A percentile compares a stretch with the other conserved stretches of the same genome.
These are phyloP conservation scores for Aureobasidium sp. DNA, from an alignment of 2,329 filamentous ascomycete species.

Conservation along the genomic window DNA sequence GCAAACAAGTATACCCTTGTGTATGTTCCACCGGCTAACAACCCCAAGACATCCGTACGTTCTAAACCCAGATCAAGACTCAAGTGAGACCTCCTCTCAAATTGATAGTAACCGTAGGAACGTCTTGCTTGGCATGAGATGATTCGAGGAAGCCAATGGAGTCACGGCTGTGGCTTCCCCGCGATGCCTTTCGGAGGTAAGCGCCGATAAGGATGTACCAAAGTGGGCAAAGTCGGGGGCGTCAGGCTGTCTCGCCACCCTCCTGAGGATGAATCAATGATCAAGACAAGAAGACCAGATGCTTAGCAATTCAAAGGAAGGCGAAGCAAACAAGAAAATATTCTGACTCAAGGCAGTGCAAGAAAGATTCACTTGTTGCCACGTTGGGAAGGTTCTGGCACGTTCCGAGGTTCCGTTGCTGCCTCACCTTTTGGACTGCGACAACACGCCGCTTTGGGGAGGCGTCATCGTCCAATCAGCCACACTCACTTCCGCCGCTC, in stretches of 20 bases:
- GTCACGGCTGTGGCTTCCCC: constrained; percentile 12
- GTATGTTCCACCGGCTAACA: not conserved
- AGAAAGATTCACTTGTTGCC: not conserved
- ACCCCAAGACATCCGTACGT: not conserved
- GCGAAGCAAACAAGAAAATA: constrained; percentile 4
- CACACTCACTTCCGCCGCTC: constrained; percentile 14
- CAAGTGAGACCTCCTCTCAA: not conserved
- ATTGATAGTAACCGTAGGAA: not conserved
- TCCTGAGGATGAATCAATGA: not conserved
- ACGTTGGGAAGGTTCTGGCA: constrained; percentile 14
- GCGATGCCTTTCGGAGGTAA: constrained; percentile 6
- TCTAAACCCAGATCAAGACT: not conserved
- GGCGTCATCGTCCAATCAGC: constrained; percentile 10
- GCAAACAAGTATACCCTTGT: not conserved
- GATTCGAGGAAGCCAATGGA: not conserved
- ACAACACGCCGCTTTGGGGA: constrained; percentile 4
- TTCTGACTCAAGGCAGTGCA: not conserved
- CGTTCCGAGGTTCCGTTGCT: constrained; percentile 14
- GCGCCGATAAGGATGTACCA: constrained; percentile 14
- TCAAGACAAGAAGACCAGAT: not conserved
- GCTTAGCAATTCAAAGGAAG: not conserved
- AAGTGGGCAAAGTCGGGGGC: not conserved
- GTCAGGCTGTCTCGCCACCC: constrained; percentile 6
- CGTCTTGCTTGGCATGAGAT: constrained; percentile 2
- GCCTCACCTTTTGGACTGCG: not conserved